Conservation (phyloP, 202 grass and related monocot genomes). For the Brachypodium distachyon region DNA sequence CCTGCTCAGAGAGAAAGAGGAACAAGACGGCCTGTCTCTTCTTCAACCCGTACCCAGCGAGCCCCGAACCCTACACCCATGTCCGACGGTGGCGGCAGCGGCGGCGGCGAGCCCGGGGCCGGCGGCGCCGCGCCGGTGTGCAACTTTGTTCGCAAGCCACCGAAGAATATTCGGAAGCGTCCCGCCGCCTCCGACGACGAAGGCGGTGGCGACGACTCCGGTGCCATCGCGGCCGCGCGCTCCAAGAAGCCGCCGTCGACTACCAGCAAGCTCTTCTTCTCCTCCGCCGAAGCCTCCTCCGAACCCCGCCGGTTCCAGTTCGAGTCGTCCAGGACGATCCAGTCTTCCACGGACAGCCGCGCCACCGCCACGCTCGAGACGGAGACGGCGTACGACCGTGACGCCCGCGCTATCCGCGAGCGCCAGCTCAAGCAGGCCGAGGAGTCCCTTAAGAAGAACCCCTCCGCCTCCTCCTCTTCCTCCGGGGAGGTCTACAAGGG, state of each 20-base stretch:
- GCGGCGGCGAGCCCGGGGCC: neutral
- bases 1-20: neutral
- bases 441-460: constrained; percentile 50
- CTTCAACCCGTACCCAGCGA: neutral
- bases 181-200: neutral
- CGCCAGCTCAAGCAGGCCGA: constrained; percentile 65
- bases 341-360: constrained; percentile 65
- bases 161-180: constrained; percentile 44
- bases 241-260: constrained; percentile 14
- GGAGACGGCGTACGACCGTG: constrained; percentile 69
- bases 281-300: constrained; percentile 14
- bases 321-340: constrained; percentile 79
- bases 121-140: constrained; percentile 14
- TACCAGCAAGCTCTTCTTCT: constrained; percentile 41
- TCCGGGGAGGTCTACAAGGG: constrained; percentile 63
- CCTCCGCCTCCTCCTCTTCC: constrained; percentile 1
- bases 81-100: constrained; percentile 14
- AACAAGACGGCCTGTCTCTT: neutral
- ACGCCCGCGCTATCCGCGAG: constrained; percentile 83
- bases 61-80: constrained; percentile 21
- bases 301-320: constrained; percentile 60
- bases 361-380: constrained; percentile 85
- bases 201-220: neutral
- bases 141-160: constrained; percentile 25
- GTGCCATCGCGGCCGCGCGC: constrained; percentile 25